Evolutionary conservation across 106 monocot genomes (phyloP), one percentile per base, ranked within the genome.

Genomic region (Allium sativum): DNA sequence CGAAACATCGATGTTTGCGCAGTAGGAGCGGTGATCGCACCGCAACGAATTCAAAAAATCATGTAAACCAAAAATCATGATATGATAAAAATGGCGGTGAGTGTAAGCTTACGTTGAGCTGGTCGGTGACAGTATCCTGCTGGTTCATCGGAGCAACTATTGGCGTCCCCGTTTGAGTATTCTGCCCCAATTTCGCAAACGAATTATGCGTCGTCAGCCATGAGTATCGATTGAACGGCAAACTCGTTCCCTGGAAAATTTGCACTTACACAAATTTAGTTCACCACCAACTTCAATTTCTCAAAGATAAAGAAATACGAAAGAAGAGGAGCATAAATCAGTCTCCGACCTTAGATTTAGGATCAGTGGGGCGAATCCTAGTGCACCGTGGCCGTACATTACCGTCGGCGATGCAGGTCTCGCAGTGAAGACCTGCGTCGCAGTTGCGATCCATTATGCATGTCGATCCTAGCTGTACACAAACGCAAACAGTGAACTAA

Each of bases 151-250:
- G 45, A 10, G 82, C 44, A 52, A 82, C 9, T 17, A 70, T 55
- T 4, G 66, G 42, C 6, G 55, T 21, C 13, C 81, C 81, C n/a
- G 77, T 70, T 45, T 44, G 64, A 40, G 81, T 62, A 3, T 6
- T 9, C 69, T 65, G 45, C 8, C 67, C 70, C 15, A 70, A n/a
- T 45, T 43, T 55, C 0, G 91, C 84, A 69, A 62, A 93, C 13
- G 93, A 88, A 65, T 93, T 93, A 76, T 88, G 93, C 41, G 93
- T 88, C 53, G 84, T 88, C 61, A 93, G 77, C 93, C 93, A 93
- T 0, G 88, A 66, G 75, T 93, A 93, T 67, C 61, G 65, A 64
- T 93, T 93, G 68, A 93, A 93, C 40, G 82, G 74, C 52, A 88
- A 44, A 2, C 66, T 72, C 10, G 55, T 73, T 55, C 64, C 87